A percentile compares a stretch with the other conserved stretches of the same genome.
phyloP scores from a whole-genome alignment of 345 rosid genomes.

The Salix brachista region DNA sequence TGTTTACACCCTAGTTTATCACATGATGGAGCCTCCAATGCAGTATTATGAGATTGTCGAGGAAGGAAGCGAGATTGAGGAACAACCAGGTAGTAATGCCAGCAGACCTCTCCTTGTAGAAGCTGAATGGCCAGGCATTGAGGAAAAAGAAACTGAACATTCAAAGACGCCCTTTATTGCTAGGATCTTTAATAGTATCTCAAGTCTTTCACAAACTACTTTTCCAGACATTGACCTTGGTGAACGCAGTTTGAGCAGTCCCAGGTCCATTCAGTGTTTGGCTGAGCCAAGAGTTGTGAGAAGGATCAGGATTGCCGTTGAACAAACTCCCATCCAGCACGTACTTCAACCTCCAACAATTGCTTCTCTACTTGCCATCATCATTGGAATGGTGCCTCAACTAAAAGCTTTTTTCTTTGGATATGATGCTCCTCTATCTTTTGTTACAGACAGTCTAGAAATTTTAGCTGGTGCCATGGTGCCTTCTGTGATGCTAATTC shows the following conservation, averaged over 20 bases:
- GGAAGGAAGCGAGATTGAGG: slow-evolving; percentile 57
- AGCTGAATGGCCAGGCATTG: slow-evolving; percentile 98
- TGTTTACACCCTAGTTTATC: slow-evolving; percentile 94
- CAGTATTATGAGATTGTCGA: slow-evolving; percentile 76
- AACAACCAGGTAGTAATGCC: slow-evolving; percentile 25
- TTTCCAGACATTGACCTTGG: slow-evolving; percentile 56
- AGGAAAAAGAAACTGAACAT: slow-evolving; percentile 86
- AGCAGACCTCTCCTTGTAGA: slow-evolving; percentile 78
- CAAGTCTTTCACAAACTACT: slow-evolving; percentile 40
- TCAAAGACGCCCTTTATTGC: slow-evolving; percentile 82
- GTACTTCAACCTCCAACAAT: slow-evolving; percentile 91
- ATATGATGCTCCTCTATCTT: slow-evolving; percentile 73
- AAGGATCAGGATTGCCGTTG: slow-evolving; percentile 81
- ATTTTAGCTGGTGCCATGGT: slow-evolving; percentile 86
- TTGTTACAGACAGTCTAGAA: slow-evolving; percentile 75
- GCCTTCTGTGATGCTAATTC: slow-evolving; percentile 95
- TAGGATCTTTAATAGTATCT: slow-evolving; percentile 53
- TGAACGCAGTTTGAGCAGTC: slow-evolving; percentile 47
- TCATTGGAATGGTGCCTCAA: slow-evolving; percentile 75
- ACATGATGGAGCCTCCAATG: slow-evolving; percentile 97
- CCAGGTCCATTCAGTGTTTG: slow-evolving; percentile 61
- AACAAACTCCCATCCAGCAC: slow-evolving; percentile 82
- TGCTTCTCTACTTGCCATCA: slow-evolving; percentile 77
- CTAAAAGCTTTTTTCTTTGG: slow-evolving; percentile 65
- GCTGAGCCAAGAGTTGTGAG: slow-evolving; percentile 89